These are phyloP conservation scores for Saccharomyces hybrid DNA, from an alignment of 1,139 yeast genomes.

Conservation along the genomic window DNA sequence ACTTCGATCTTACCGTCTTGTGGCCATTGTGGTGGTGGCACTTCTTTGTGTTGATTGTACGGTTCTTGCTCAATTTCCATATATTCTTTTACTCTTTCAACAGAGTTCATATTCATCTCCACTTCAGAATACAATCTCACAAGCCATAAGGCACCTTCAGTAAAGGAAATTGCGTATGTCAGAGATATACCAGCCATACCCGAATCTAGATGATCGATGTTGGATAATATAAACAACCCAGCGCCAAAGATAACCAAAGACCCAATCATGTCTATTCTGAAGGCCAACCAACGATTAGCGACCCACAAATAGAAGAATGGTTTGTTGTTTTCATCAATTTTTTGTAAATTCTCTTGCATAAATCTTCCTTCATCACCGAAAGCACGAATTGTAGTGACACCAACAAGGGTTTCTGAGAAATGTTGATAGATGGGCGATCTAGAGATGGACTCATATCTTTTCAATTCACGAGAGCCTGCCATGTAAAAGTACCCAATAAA, in stretches of 20 bases:
- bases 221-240: conserved; percentile 64
- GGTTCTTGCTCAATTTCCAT: conserved; percentile 80
- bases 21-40: conserved; percentile 79
- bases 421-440: conserved; percentile 96
- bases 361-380: conserved; percentile 88
- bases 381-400: conserved; percentile 92
- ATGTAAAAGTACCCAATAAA: conserved; percentile 71
- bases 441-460: conserved; percentile 79
- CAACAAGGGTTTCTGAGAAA: conserved; percentile 84
- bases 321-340: conserved; percentile 76
- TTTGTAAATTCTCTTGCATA: conserved; percentile 67
- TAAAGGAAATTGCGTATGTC: conserved; percentile 84
- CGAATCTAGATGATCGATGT: conserved; percentile 65
- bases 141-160: conserved; percentile 85
- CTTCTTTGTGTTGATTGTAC: conserved; percentile 36
- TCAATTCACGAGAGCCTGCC: conserved; percentile 81
- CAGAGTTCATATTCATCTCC: conserved; percentile 96
- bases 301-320: conserved; percentile 96
- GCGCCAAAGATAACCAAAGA: conserved; percentile 75
- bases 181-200: conserved; percentile 94
- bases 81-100: conserved; percentile 82
- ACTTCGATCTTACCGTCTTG: conserved; percentile 70
- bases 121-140: conserved; percentile 81
- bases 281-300: conserved; percentile 87
- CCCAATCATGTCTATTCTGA: conserved; percentile 79